Evolutionary conservation across 2,329 filamentous ascomycete species (phyloP), one percentile per base, ranked within the genome.

Genomic region (Sporothrix curviconia): DNA sequence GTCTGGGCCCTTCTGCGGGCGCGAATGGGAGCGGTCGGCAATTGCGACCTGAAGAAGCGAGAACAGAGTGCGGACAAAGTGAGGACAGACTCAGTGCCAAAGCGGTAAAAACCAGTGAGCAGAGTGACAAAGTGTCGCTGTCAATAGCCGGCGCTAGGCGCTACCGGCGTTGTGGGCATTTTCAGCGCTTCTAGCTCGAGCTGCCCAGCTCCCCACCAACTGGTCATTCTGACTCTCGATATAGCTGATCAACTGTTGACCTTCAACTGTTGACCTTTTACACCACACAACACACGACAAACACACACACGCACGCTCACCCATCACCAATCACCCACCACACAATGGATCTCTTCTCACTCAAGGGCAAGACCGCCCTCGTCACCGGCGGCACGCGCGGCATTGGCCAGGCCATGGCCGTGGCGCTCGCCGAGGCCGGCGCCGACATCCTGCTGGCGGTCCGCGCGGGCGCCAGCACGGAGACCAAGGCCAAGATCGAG

Each of bases 401-500:
- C 62, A 84, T 83, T 58, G 81, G 81, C 40, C 76, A 81, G 59
- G 73, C 80, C 15, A 77, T 82, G 14, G 81, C 80, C 36, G 68
- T 84, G 59, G 81, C 74, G 17, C 75, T 84, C 22, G 81, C 80
- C 56, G 81, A 83, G 66, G 80, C 80, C 55, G 81, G 81, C 30
- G 80, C 80, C 54, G 78, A 83, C 64, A 70, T 83, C 56, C 69
- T 83, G 44, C 71, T 83, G 28, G 71, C 82, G 46, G n/a, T n/a
- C n/a, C n/a, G n/a, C n/a, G n/a, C n/a, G 62, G 62, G 64, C n/a
- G 60, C 63, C 15, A 69, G 68, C 32, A 69, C 66, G n/a, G 59
- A 70, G 37, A 92, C 88, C 8, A 81, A 83, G 64, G 68, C 81
- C 40, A 76, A 78, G 12, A 78, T 92, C 65, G 79, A 83, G 67